Evolutionary conservation across 495 filamentous ascomycete genomes (phyloP).

Genomic region (Letharia lupina): DNA sequence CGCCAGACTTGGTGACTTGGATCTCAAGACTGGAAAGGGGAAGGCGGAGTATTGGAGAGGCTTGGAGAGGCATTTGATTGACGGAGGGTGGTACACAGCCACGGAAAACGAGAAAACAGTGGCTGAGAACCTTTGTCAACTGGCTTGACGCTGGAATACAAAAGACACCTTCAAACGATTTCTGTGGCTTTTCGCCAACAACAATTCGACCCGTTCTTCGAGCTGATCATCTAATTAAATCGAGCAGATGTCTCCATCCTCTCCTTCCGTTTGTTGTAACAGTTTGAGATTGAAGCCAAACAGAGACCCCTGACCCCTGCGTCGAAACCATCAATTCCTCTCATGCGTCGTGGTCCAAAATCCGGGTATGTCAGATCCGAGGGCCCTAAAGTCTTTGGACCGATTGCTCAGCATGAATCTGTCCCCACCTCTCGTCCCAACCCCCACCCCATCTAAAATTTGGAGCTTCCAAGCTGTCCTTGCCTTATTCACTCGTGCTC

Average conservation of each 20-base stretch:
- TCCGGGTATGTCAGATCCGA: background rate
- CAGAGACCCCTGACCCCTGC: background rate
- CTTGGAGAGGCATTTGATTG: conserved; percentile 52
- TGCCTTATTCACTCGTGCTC: no score
- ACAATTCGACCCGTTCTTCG: background rate
- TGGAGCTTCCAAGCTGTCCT: background rate
- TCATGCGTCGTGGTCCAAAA: background rate
- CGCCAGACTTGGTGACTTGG: conserved; percentile 75
- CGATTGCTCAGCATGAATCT: background rate
- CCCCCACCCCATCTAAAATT: background rate
- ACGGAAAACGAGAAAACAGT: conserved; percentile 31
- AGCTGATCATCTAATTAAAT: background rate
- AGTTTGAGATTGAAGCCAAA: background rate
- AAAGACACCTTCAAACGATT: background rate
- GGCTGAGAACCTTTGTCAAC: conserved; percentile 24
- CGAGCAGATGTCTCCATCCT: background rate
- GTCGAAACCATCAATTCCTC: background rate
- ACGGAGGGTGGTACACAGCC: conserved; percentile 67
- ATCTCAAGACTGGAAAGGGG: conserved; percentile 62
- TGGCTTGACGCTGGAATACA: background rate
- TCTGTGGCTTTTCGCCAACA: background rate
- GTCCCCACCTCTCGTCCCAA: background rate
- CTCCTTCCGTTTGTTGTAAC: background rate
- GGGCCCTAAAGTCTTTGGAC: background rate
- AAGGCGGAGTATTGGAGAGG: conserved; percentile 68